Percentiles rank a stretch among this genome's conserved stretches.
Evolutionary conservation across 1,284 basidiomycete species (phyloP).

Genomic region (Irpex lacteus): DNA sequence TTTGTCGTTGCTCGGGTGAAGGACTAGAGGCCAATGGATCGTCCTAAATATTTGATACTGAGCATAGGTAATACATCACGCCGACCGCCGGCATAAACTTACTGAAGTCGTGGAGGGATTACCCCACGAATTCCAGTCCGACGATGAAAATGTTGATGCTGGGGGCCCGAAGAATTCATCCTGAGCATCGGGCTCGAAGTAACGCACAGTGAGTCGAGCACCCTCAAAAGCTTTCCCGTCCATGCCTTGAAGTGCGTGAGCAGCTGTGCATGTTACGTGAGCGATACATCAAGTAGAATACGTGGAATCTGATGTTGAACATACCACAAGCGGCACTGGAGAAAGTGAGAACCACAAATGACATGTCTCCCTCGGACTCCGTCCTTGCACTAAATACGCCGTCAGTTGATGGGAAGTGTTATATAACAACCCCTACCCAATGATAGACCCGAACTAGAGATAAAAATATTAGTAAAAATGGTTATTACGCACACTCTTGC

Average conservation of each 20-base stretch:
- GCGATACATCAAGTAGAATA: neutral
- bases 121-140: no score
- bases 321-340: no score
- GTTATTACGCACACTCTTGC: neutral
- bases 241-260: neutral
- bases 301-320: neutral
- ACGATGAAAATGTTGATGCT: neutral
- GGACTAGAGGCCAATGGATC: neutral
- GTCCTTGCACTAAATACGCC: neutral
- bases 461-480: neutral
- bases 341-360: neutral
- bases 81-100: neutral
- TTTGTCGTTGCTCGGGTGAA: no score
- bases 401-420: neutral
- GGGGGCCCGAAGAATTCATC: no score
- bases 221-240: neutral
- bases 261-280: neutral
- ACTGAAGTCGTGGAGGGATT: neutral
- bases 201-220: neutral
- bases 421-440: neutral
- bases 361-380: neutral
- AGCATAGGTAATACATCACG: neutral
- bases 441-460: neutral
- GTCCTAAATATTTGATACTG: neutral
- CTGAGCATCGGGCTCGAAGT: neutral